A percentile compares a stretch with the other conserved stretches of the same genome.
Evolutionary conservation across 2,329 filamentous ascomycete species (phyloP).

Genomic region (Botrytis hyacinthi): DNA sequence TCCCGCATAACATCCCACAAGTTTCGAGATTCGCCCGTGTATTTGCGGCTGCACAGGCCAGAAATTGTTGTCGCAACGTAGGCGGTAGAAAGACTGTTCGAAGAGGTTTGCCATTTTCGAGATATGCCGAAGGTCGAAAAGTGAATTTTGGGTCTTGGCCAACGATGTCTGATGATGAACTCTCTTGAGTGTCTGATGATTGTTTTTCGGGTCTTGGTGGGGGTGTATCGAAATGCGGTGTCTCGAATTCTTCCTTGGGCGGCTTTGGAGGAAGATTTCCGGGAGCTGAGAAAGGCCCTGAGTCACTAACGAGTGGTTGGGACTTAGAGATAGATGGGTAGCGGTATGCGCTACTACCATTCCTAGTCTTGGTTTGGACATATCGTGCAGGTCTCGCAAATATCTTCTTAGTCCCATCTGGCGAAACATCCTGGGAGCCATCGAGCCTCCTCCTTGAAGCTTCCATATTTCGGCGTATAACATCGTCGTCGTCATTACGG

Average conservation of each 20-base stretch:
- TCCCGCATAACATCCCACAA: slow-evolving; percentile 91
- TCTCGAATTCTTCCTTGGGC: slow-evolving; percentile 32
- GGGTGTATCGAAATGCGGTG: slow-evolving; percentile 11
- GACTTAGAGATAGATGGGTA: slow-evolving; percentile 59
- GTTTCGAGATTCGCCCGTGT: slow-evolving; percentile 84
- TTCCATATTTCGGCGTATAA: slow-evolving; percentile 52
- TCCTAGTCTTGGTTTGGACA: slow-evolving; percentile 23
- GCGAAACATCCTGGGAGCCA: slow-evolving; percentile 32
- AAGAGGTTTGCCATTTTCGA: slow-evolving; percentile 84
- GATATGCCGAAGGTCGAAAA: slow-evolving; percentile 80
- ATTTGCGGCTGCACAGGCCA: slow-evolving; percentile 71
- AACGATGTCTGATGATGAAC: slow-evolving; percentile 13
- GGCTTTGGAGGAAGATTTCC: slow-evolving; percentile 34
- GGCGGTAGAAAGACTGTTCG: slow-evolving; percentile 84
- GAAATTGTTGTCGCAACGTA: slow-evolving; percentile 69
- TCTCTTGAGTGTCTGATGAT: neutral
- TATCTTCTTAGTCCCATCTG: slow-evolving; percentile 32
- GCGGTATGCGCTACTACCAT: slow-evolving; percentile 43
- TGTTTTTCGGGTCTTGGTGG: slow-evolving; percentile 34
- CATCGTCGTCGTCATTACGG: slow-evolving; percentile 39
- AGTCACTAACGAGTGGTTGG: slow-evolving; percentile 43
- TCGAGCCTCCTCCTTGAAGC: slow-evolving; percentile 46
- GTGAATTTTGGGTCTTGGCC: slow-evolving; percentile 50
- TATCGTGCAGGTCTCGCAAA: slow-evolving; percentile 34
- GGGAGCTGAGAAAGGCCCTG: slow-evolving; percentile 6